These are phyloP conservation scores for Amanita molliuscula DNA, from an alignment of 768 basidiomycete genomes.

Conservation along the genomic window DNA sequence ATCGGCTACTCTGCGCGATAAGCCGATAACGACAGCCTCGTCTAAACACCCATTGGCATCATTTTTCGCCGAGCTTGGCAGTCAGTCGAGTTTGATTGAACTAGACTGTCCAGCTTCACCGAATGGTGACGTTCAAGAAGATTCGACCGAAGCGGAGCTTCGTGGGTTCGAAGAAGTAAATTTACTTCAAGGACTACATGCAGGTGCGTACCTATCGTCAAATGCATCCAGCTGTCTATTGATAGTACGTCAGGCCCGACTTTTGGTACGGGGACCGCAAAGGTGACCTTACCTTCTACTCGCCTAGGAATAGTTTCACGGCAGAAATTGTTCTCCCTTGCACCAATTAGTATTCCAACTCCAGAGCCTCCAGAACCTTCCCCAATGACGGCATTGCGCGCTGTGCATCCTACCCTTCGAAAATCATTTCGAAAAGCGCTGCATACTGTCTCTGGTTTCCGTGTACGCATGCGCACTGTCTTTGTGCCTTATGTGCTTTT, in stretches of 20 bases:
- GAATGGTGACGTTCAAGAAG: slow-evolving; percentile 16
- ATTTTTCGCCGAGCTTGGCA: slow-evolving; percentile 27
- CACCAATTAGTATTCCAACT: slow-evolving; percentile 34
- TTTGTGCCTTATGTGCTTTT: slow-evolving; percentile 81
- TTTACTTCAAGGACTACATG: slow-evolving; percentile 49
- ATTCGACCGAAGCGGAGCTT: slow-evolving; percentile 26
- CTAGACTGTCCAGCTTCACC: slow-evolving; percentile 23
- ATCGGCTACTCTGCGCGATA: slow-evolving; percentile 83
- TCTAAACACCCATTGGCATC: slow-evolving; percentile 32
- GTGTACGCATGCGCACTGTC: slow-evolving; percentile 89
- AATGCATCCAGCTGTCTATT: neutral
- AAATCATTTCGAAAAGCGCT: slow-evolving; percentile 82
- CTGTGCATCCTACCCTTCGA: slow-evolving; percentile 58
- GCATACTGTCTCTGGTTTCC: slow-evolving; percentile 71
- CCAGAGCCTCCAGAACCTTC: slow-evolving; percentile 36
- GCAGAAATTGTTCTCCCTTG: slow-evolving; percentile 53
- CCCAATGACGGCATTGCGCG: slow-evolving; percentile 35
- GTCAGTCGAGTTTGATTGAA: slow-evolving; percentile 22
- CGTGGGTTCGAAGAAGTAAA: slow-evolving; percentile 48
- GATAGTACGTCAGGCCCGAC: slow-evolving; percentile 29
- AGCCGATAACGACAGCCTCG: slow-evolving; percentile 37
- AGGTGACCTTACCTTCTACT: slow-evolving; percentile 51
- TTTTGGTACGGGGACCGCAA: slow-evolving; percentile 20
- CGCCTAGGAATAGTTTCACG: slow-evolving; percentile 64
- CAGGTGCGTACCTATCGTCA: slow-evolving; percentile 28